Evolutionary conservation across 208 protist genomes (phyloP).

Genomic region (Leptomonas pyrrhocoris): DNA sequence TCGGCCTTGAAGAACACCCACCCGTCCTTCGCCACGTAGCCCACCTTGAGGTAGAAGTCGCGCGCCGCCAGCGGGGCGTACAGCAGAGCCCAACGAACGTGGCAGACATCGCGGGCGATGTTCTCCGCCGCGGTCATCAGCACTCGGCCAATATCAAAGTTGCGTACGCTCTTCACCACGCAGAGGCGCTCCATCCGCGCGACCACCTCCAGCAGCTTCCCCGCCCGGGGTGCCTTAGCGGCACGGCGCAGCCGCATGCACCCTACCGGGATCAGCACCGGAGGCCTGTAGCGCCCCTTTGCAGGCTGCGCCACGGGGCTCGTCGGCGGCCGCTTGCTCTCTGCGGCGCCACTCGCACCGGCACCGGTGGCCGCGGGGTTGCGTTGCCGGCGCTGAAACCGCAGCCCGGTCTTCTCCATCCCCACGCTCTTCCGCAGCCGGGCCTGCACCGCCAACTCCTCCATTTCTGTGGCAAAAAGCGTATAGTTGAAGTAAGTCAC

Average conservation of each 20-base stretch:
- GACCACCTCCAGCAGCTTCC: conserved; percentile 37
- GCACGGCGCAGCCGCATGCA: conserved; percentile 39
- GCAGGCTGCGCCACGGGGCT: neutral
- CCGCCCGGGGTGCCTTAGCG: conserved; percentile 25
- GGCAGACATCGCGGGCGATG: conserved; percentile 38
- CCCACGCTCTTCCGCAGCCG: conserved; percentile 32
- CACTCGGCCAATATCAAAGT: conserved; percentile 28
- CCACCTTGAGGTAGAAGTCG: conserved; percentile 43
- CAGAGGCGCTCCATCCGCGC: conserved; percentile 53
- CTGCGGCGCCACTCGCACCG: neutral
- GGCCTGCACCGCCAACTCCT: conserved; percentile 28
- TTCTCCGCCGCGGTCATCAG: conserved; percentile 48
- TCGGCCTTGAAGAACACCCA: conserved; percentile 26
- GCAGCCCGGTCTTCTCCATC: conserved; percentile 33
- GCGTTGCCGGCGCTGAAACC: conserved; percentile 22
- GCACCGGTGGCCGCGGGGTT: neutral
- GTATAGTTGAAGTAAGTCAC: conserved; percentile 54
- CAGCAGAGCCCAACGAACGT: conserved; percentile 39
- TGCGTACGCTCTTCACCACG: conserved; percentile 35
- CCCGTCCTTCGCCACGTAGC: conserved; percentile 37
- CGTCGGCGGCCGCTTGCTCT: neutral
- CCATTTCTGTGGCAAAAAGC: conserved; percentile 29
- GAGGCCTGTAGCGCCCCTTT: conserved; percentile 21
- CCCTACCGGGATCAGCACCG: conserved; percentile 29
- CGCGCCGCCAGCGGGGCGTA: conserved; percentile 30